phyloP scores from a whole-genome alignment of 1,284 basidiomycete genomes.

The Coniophora puteana region DNA sequence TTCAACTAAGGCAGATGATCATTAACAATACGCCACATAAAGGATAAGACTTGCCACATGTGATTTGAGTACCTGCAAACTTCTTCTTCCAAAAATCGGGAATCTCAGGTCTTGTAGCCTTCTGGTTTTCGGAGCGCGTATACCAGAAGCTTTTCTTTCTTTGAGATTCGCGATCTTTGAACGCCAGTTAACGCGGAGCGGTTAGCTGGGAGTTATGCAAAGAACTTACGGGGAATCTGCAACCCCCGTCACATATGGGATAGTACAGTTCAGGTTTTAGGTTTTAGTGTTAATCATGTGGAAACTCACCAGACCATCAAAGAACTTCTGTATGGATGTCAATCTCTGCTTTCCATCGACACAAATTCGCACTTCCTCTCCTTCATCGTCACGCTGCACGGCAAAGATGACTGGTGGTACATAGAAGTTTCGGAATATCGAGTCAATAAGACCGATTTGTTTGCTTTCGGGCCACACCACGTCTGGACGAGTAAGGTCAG shows the following conservation, averaged over 20 bases:
- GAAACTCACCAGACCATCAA: constrained; percentile 65
- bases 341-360: constrained; percentile 77
- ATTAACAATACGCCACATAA: neutral
- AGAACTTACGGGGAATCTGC: constrained; percentile 48
- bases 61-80: constrained; percentile 54
- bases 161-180: constrained; percentile 40
- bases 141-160: constrained; percentile 62
- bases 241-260: constrained; percentile 1
- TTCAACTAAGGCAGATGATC: constrained; percentile 41
- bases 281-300: neutral
- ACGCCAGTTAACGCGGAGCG: constrained; percentile 5
- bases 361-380: constrained; percentile 52
- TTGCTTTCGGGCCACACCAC: constrained; percentile 71
- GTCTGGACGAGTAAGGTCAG: constrained; percentile 35
- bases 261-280: neutral
- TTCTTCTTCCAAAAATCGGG: constrained; percentile 44
- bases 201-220: neutral
- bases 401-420: constrained; percentile 75
- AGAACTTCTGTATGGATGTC: constrained; percentile 68
- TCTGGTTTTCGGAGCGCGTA: constrained; percentile 41
- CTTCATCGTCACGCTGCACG: constrained; percentile 49
- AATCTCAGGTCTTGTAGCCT: constrained; percentile 39
- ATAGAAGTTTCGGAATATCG: constrained; percentile 70
- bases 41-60: constrained; percentile 46
- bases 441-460: constrained; percentile 70